Conservation (phyloP, 352 stramenopile species). For the Phytophthora colocasiae region DNA sequence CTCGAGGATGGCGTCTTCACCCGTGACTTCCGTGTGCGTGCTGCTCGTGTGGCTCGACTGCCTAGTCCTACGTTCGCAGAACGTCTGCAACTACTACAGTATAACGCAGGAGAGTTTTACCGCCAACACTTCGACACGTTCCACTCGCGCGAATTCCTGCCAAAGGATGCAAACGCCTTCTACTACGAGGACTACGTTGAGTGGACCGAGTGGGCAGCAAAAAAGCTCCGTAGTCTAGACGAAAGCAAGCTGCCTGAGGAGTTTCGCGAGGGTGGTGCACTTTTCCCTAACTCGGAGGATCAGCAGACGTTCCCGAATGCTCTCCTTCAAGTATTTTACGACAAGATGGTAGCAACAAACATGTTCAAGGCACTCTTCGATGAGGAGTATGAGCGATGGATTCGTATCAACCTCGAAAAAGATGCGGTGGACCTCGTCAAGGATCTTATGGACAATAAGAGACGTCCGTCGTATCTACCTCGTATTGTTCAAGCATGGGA, state of each 20-base stretch:
- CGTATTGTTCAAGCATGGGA: constrained; percentile 70
- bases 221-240: constrained; percentile 49
- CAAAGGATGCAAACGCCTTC: constrained; percentile 47
- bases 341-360: constrained; percentile 52
- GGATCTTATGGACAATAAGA: constrained; percentile 32
- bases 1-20: constrained; percentile 66
- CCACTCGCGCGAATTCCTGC: constrained; percentile 72
- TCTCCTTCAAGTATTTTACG: constrained; percentile 67
- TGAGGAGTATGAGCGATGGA: constrained; percentile 62
- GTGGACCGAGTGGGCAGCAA: constrained; percentile 65
- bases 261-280: constrained; percentile 57
- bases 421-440: constrained; percentile 54
- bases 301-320: constrained; percentile 65
- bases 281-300: constrained; percentile 67
- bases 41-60: constrained; percentile 62
- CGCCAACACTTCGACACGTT: constrained; percentile 84
- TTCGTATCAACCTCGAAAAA: constrained; percentile 71
- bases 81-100: constrained; percentile 76
- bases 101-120: constrained; percentile 82
- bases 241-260: constrained; percentile 49
- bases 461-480: constrained; percentile 61
- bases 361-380: constrained; percentile 66
- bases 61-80: constrained; percentile 73
- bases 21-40: constrained; percentile 71
- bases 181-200: constrained; percentile 64